A percentile compares a stretch with the other conserved stretches of the same genome.
Conservation (phyloP, 2,329 filamentous ascomycete genomes). For the Eurotiales sp. region DNA sequence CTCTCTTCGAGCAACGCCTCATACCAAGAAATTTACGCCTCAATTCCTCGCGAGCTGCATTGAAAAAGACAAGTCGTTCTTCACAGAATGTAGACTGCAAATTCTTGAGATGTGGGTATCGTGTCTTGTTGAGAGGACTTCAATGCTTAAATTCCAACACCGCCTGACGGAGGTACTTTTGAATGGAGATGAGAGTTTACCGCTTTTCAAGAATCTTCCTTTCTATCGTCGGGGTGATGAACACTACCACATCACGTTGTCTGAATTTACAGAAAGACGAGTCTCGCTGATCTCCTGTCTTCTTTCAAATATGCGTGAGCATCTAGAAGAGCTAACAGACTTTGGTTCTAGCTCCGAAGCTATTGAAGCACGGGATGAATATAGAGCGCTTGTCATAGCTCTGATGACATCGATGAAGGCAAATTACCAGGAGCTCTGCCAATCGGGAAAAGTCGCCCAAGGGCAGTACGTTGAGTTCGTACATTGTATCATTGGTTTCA, state of each 20-base stretch:
- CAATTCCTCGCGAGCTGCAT: constrained; percentile 46
- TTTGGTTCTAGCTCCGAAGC: constrained; percentile 27
- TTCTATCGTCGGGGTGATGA: constrained; percentile 43
- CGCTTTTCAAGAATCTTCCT: constrained; percentile 55
- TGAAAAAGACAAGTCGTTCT: constrained; percentile 37
- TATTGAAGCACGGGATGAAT: constrained; percentile 40
- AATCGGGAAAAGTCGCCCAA: constrained; percentile 30
- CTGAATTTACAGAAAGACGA: constrained; percentile 53
- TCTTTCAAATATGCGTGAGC: constrained; percentile 57
- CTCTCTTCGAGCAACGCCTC: constrained; percentile 43
- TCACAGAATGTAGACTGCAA: constrained; percentile 44
- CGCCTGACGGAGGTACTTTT: constrained; percentile 53
- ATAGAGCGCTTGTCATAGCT: constrained; percentile 50
- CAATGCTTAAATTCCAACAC: constrained; percentile 60
- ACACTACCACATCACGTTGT: constrained; percentile 46
- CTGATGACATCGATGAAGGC: constrained; percentile 60
- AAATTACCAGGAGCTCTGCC: constrained; percentile 55
- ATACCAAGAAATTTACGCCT: constrained; percentile 46
- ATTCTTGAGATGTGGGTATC: constrained; percentile 53
- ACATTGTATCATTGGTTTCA: constrained; percentile 54
- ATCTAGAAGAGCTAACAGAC: constrained; percentile 38
- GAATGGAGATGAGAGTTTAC: constrained; percentile 43
- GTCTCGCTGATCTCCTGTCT: constrained; percentile 54
- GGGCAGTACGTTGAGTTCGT: constrained; percentile 61
- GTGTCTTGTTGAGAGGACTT: constrained; percentile 57